Evolutionary conservation across 1,139 yeast genomes (phyloP).

Genomic region (Cylindricascospora bacillispora): DNA sequence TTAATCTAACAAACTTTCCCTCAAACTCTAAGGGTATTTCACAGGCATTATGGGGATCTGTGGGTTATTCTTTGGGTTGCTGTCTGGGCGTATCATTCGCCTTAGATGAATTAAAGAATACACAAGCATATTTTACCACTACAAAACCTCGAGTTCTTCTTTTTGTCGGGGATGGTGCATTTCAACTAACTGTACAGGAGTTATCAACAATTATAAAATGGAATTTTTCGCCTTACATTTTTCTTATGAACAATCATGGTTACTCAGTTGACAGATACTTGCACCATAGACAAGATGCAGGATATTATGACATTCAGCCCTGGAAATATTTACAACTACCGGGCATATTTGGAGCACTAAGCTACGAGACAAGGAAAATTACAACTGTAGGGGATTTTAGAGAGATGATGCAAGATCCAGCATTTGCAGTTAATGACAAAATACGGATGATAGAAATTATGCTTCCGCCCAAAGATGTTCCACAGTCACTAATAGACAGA

Average conservation of each 20-base stretch:
- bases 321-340: conserved; percentile 66
- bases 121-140: conserved; percentile 27
- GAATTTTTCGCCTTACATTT: conserved; percentile 65
- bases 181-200: conserved; percentile 78
- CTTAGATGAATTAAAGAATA: conserved; percentile 49
- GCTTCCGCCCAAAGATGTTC: conserved; percentile 76
- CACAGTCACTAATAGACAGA: conserved; percentile 53
- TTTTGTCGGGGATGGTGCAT: conserved; percentile 83
- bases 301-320: conserved; percentile 68
- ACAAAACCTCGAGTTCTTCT: conserved; percentile 50
- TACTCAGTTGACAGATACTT: conserved; percentile 80
- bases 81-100: conserved; percentile 77
- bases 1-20: conserved; percentile 67
- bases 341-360: conserved; percentile 54
- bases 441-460: conserved; percentile 68
- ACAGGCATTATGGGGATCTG: conserved; percentile 82
- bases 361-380: conserved; percentile 48
- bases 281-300: conserved; percentile 52
- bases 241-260: conserved; percentile 74
- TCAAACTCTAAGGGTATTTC: conserved; percentile 59
- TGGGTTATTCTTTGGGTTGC: conserved; percentile 78
- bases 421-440: conserved; percentile 47
- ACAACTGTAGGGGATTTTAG: conserved; percentile 38
- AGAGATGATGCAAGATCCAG: conserved; percentile 30
- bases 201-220: conserved; percentile 71